Evolutionary conservation across 805 yeast species (phyloP).

Genomic region (Ogataea paraovalis): DNA sequence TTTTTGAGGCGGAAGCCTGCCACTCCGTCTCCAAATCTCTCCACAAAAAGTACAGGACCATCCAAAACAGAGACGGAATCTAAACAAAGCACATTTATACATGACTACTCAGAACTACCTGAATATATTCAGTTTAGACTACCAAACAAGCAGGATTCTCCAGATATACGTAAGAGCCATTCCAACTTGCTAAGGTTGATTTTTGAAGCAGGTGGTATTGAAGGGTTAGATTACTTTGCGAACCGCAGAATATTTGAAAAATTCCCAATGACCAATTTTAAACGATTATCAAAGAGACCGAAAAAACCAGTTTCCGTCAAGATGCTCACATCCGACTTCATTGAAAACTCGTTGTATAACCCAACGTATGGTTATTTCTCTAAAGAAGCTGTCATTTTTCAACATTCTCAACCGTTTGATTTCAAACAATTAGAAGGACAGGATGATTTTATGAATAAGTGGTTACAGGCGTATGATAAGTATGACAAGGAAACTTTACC

Average conservation of each 20-base stretch:
- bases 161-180: slow-evolving; percentile 17
- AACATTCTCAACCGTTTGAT: slow-evolving; percentile 60
- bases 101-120: slow-evolving; percentile 33
- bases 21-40: neutral
- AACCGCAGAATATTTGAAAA: slow-evolving; percentile 35
- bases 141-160: slow-evolving; percentile 22
- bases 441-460: slow-evolving; percentile 65
- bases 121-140: slow-evolving; percentile 27
- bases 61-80: slow-evolving; percentile 11
- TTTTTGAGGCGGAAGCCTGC: neutral
- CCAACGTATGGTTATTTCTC: slow-evolving; percentile 81
- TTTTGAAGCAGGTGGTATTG: slow-evolving; percentile 34
- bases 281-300: slow-evolving; percentile 32
- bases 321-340: slow-evolving; percentile 76
- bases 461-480: slow-evolving; percentile 59
- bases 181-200: slow-evolving; percentile 22
- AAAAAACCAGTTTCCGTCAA: slow-evolving; percentile 58
- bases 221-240: slow-evolving; percentile 31
- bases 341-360: slow-evolving; percentile 80
- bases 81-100: slow-evolving; percentile 23
- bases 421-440: slow-evolving; percentile 53
- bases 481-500: slow-evolving; percentile 38
- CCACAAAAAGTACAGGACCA: slow-evolving; percentile 1
- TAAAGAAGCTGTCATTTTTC: slow-evolving; percentile 72
- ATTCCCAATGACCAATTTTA: slow-evolving; percentile 40